Evolutionary conservation across 2,329 filamentous ascomycete species (phyloP), one percentile per base, ranked within the genome.

Genomic region (Proliferodiscus dingleyae): DNA sequence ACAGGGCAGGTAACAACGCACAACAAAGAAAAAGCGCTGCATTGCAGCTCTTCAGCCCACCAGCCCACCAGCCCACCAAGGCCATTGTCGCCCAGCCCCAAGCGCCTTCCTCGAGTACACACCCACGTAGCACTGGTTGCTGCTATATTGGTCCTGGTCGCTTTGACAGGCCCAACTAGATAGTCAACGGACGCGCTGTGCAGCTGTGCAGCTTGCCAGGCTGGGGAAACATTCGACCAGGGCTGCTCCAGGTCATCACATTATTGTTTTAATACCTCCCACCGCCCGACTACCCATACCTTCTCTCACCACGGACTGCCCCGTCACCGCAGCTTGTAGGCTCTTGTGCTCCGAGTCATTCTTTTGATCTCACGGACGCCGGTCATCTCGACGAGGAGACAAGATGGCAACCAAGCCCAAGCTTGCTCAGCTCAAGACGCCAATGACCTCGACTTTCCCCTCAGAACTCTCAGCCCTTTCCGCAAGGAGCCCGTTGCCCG

Each of bases 401-500:
- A 59, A 55, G 44, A 63, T 61, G 59, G 41, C 57, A 29, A 55
- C 53, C 45, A 63, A 64, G 47, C 79, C 79, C 58, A 83, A 75
- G 75, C 72, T 80, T 61, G 68, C 74, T 57, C 75, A 78, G 68
- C 72, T 84, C 65, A 72, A 75, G 57, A 83, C 80, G 55, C 79
- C 80, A 41, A 68, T 79, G 65, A 78, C 78, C 52, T 75, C 76
- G 52, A 80, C 74, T 42, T 84, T 83, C 59, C 74, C 74, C 15
- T 78, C 74, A 5, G 73, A 77, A 53, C 64, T 85, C 66, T 60
- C 75, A 74, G 65, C 73, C 75, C 55, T 73, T 75, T 57, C 80
- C 53, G 79, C 83, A 37, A 78, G 77, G 55, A 90, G 83, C 54
- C 87, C 87, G 39, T 74, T 86, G 61, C 81, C 81, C 39, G 71